phyloP scores from a whole-genome alignment of 2,329 filamentous ascomycete genomes.

The Pestalotiopsis sp. region DNA sequence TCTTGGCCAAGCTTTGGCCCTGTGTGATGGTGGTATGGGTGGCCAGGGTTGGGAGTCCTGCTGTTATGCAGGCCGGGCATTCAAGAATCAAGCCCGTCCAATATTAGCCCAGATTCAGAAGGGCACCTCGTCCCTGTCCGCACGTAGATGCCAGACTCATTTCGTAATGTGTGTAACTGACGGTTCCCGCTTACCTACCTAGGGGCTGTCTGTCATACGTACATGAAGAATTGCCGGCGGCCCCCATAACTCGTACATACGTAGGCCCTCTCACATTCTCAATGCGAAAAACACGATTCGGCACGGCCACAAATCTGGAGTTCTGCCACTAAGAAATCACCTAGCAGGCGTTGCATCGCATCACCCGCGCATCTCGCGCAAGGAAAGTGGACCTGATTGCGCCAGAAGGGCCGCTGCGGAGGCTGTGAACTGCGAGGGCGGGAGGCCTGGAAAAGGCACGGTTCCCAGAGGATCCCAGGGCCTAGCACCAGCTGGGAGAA shows the following conservation, averaged over 20 bases:
- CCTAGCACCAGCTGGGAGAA: background rate
- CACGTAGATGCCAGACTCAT: background rate
- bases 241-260: background rate
- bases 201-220: background rate
- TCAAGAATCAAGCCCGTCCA: background rate
- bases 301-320: background rate
- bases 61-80: background rate
- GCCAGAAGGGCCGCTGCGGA: background rate
- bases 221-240: background rate
- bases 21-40: background rate
- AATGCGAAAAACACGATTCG: background rate
- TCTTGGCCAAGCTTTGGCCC: background rate
- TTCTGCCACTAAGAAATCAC: background rate
- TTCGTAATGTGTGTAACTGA: background rate
- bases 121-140: background rate
- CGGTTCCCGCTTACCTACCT: background rate
- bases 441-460: background rate
- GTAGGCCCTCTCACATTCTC: background rate
- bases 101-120: background rate
- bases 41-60: background rate
- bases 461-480: background rate
- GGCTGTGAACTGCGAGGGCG: background rate
- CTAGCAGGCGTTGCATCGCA: conserved; percentile 5
- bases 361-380: background rate
- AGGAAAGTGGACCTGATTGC: conserved; percentile 1